Evolutionary conservation across 129 eudicot genomes (phyloP), one percentile per base, ranked within the genome.

Genomic region (Oenanthe sinensis): DNA sequence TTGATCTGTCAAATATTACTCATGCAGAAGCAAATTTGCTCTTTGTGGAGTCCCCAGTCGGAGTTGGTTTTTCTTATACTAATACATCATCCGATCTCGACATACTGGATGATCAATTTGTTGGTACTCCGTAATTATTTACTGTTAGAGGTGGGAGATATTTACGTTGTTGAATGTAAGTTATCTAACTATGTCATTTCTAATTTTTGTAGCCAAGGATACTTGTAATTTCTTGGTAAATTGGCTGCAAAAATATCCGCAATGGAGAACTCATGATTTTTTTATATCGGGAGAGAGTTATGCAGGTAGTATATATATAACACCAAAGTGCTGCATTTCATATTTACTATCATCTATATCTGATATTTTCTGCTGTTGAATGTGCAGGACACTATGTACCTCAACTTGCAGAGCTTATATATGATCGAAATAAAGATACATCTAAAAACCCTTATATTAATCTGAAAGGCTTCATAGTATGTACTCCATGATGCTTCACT

Each of bases 1-100:
- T 17, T 22, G 19, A 45, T 22, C 44, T 42, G 44, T 15, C 26
- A 74, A 42, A 72, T 72, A 3, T 1, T 70, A 36, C 16, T 72
- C 30, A 12, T 85, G 85, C 86, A 93, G 98, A 88, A 80, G 97
- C 97, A 58, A 93, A 93, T 84, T 75, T 91, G 85, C 82, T 93
- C 30, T 93, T 93, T 62, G 78, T 93, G 81, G 98, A 93, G 75
- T 93, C 98, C 13, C 98, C 98, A 13, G 82, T 88, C 10, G 98
- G 98, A n/a, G 98, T 93, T 16, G 98, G 98, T n/a, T 93, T 91
- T 85, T 93, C 98, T 49, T 93, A 93, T 83, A 89, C 98, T 28
- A 93, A 93, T 49, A 82, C 87, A 75, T 85, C 98, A 72, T 86
- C 92, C 26, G 97, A 93, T 79, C 81, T 77, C 71, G 74, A 80